A percentile compares a stretch with the other conserved stretches of the same genome.
Evolutionary conservation across 495 filamentous ascomycete species (phyloP).

Genomic region (Halenospora varia): DNA sequence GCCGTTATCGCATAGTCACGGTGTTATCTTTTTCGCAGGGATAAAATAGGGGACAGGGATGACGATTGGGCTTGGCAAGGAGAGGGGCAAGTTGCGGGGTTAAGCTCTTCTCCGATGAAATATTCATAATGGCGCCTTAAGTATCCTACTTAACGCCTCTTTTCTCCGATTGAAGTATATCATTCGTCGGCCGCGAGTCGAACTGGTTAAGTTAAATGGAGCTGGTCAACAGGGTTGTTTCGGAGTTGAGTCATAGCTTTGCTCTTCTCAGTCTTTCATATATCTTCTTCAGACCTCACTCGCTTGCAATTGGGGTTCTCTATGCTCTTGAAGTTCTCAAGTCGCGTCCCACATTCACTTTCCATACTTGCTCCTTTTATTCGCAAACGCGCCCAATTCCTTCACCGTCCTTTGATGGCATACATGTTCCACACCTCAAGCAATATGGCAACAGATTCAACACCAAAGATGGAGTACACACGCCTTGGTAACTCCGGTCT

Average conservation of each 20-base stretch:
- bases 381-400: background rate
- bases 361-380: background rate
- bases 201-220: too few species aligned
- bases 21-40: background rate
- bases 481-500: slow-evolving; percentile 63
- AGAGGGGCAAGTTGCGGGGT: background rate
- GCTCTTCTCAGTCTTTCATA: too few species aligned
- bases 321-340: background rate
- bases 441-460: slow-evolving; percentile 9
- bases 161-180: background rate
- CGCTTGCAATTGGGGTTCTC: too few species aligned
- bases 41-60: background rate
- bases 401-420: background rate
- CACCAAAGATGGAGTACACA: slow-evolving; percentile 43
- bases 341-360: background rate
- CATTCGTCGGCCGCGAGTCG: too few species aligned
- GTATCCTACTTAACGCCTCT: too few species aligned
- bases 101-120: background rate
- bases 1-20: background rate
- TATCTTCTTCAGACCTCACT: too few species aligned
- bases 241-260: background rate
- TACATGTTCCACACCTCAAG: background rate
- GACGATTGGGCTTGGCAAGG: background rate
- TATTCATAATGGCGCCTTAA: too few species aligned
- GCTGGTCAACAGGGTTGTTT: too few species aligned